A percentile compares a stretch with the other conserved stretches of the same genome.
These are phyloP conservation scores for Starmerella scarabaei DNA, from an alignment of 805 yeast genomes.

Conservation along the genomic window DNA sequence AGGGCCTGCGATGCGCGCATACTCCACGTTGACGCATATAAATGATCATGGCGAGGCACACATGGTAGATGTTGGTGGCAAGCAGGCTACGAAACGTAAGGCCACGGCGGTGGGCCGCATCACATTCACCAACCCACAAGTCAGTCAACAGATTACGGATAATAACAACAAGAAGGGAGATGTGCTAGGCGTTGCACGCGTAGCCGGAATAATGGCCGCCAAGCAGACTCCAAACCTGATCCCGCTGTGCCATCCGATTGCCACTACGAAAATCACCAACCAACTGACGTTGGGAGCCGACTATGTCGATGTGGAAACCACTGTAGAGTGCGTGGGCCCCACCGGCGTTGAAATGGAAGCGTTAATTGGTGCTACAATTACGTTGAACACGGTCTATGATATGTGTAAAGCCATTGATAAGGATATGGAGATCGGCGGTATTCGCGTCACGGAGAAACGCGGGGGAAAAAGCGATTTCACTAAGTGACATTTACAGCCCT, in stretches of 20 bases:
- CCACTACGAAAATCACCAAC: slow-evolving; percentile 32
- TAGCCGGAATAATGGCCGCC: slow-evolving; percentile 42
- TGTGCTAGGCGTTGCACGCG: slow-evolving; percentile 36
- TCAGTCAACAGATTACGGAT: slow-evolving; percentile 27
- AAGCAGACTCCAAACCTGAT: slow-evolving; percentile 36
- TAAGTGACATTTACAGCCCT: no score
- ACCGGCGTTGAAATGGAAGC: slow-evolving; percentile 54
- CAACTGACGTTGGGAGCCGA: slow-evolving; percentile 24
- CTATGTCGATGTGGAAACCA: slow-evolving; percentile 27
- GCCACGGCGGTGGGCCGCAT: slow-evolving; percentile 37
- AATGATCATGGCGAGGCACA: slow-evolving; percentile 32
- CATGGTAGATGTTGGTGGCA: slow-evolving; percentile 39
- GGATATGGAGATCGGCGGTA: slow-evolving; percentile 31
- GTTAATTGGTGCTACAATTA: slow-evolving; percentile 33
- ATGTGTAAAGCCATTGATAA: slow-evolving; percentile 49
- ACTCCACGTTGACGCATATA: slow-evolving; percentile 29
- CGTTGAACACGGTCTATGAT: slow-evolving; percentile 40
- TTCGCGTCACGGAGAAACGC: slow-evolving; percentile 31
- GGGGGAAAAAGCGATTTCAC: slow-evolving; percentile 35
- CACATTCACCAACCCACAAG: slow-evolving; percentile 28
- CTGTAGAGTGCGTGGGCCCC: slow-evolving; percentile 36
- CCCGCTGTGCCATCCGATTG: slow-evolving; percentile 40
- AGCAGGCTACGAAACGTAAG: slow-evolving; percentile 30
- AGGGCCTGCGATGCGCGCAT: background rate
- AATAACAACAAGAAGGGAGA: slow-evolving; percentile 40